A percentile compares a stretch with the other conserved stretches of the same genome.
Evolutionary conservation across 2,329 filamentous ascomycete genomes (phyloP).

Genomic region (Botrytis medusae): DNA sequence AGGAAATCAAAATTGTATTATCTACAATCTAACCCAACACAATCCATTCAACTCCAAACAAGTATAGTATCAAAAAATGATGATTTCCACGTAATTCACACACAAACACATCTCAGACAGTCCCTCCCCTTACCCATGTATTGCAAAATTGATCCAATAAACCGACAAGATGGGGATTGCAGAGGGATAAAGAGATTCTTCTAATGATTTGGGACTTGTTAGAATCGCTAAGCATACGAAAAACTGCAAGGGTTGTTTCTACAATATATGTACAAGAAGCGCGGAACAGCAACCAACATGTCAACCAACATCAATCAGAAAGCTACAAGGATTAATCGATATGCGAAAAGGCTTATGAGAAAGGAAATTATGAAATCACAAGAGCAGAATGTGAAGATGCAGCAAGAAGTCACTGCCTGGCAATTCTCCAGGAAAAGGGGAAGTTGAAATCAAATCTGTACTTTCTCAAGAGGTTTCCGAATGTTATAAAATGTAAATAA

Average conservation of each 20-base stretch:
- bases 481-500: background rate
- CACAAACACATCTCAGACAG: too few relatives aligned
- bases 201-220: background rate
- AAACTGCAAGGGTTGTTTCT: background rate
- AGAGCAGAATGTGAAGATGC: background rate
- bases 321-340: background rate
- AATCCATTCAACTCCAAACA: accelerated
- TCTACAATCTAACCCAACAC: too few relatives aligned
- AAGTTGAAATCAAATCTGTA: background rate
- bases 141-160: too few relatives aligned
- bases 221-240: background rate
- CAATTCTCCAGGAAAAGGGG: background rate
- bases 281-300: background rate
- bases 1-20: too few relatives aligned
- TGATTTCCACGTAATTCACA: too few relatives aligned
- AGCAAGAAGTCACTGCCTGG: accelerated
- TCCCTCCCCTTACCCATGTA: too few relatives aligned
- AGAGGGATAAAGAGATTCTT: accelerated
- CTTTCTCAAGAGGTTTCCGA: background rate
- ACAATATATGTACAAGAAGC: background rate
- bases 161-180: too few relatives aligned
- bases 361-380: background rate
- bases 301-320: background rate
- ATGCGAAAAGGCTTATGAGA: background rate
- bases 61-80: too few relatives aligned